Base-by-base conservation (phyloP, 257 asterid genomes). In the Petunia axillaris region DNA sequence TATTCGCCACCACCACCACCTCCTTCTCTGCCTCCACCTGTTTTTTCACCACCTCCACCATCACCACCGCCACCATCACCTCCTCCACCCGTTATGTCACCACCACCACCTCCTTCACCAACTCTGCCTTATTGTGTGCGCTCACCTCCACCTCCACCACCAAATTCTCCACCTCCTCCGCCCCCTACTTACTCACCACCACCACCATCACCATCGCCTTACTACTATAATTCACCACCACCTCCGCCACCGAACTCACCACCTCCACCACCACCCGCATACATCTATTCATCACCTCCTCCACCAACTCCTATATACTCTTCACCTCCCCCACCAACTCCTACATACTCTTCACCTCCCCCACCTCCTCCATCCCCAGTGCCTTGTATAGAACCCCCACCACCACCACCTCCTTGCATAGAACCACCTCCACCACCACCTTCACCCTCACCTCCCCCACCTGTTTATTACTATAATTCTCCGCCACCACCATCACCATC, bases 401-500 rank as follows among this genome's bases (percentile, higher is more conserved):
- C 90, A 0, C 86, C 97, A 0, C 92, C 94, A 0, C 93, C 94
- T 2, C 94, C 96, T 11, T 88, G 91, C 60, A 84, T 84, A 80
- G 91, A 88, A 64, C 86, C 87, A 67, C 84, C 93, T 0, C 93
- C 97, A 7, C 90, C 94, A 0, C 89, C 90, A 1, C 82, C 91
- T 5, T 77, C 90, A 0, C 65, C 91, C 1, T 89, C 94, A 59
- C 87, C 85, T 0, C 81, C 90, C 1, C 89, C 90, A 0, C 78
- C 74, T 50, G 63, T 86, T 46, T 77, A 86, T 84, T 83, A 87
- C 25, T 25, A 25, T 25, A 25, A 25, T 60, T 90, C 95, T 8
- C 91, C 91, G 6, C 90, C 94, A 71, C 85, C 94, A n/a, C 92
- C 91, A 5, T 83, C 93, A 57, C 92, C 94, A 8, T 90, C 93